Percentiles rank a stretch among this genome's conserved stretches.
Conservation (phyloP, 768 basidiomycete species). For the Amanita rimosa region DNA sequence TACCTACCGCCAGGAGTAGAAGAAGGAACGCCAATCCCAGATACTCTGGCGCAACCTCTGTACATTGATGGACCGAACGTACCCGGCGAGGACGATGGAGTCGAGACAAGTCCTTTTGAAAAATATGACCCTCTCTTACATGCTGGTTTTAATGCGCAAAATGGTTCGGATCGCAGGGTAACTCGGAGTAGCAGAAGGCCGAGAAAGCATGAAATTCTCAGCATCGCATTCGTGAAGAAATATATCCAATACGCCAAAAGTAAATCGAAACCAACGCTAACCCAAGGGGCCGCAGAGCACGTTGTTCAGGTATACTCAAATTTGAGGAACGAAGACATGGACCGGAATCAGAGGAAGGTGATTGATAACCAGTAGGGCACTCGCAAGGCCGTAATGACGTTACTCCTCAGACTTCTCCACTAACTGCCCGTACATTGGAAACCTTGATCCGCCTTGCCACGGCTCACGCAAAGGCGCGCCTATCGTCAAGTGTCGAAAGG, state of each 20-base stretch:
- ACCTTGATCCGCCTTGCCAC: slow-evolving; percentile 97
- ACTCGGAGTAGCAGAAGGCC: slow-evolving; percentile 49
- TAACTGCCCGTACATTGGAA: slow-evolving; percentile 97
- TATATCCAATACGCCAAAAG: slow-evolving; percentile 97
- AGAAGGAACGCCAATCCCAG: slow-evolving; percentile 86
- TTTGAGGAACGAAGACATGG: slow-evolving; percentile 86
- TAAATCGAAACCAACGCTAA: slow-evolving; percentile 73
- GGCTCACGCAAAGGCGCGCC: slow-evolving; percentile 92
- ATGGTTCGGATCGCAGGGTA: slow-evolving; percentile 40
- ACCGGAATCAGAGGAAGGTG: slow-evolving; percentile 82
- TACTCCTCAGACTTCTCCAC: slow-evolving; percentile 71
- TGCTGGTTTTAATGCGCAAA: slow-evolving; percentile 50
- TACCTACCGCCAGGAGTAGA: slow-evolving; percentile 95
- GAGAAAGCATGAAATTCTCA: slow-evolving; percentile 77
- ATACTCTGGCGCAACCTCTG: slow-evolving; percentile 81
- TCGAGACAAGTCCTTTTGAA: slow-evolving; percentile 79
- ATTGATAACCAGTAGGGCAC: slow-evolving; percentile 1
- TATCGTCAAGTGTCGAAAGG: slow-evolving; percentile 77
- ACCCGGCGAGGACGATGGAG: slow-evolving; percentile 39
- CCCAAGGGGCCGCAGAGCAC: slow-evolving; percentile 87
- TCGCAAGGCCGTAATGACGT: slow-evolving; percentile 10
- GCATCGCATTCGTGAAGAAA: slow-evolving; percentile 93
- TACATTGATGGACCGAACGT: slow-evolving; percentile 72
- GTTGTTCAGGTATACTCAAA: slow-evolving; percentile 90
- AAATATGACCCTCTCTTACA: slow-evolving; percentile 96